Conservation (phyloP, 2,329 filamentous ascomycete genomes). For the Zopfia rhizophila region DNA sequence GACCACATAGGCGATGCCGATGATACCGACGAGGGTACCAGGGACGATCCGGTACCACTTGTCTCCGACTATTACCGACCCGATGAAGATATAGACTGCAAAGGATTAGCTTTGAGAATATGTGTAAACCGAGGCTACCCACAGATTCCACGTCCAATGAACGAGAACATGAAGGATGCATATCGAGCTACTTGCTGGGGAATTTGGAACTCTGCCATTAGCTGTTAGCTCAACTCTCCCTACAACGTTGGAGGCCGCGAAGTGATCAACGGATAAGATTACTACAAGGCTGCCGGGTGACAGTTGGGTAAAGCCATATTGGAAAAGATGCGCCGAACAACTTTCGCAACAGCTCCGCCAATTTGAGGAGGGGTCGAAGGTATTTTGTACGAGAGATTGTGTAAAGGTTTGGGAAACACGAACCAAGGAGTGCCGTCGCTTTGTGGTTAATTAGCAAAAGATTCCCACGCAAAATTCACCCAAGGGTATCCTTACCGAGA, state of each 20-base stretch:
- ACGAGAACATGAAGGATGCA: slow-evolving; percentile 97
- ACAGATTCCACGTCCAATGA: slow-evolving; percentile 95
- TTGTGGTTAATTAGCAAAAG: slow-evolving; percentile 26
- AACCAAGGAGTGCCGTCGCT: slow-evolving; percentile 70
- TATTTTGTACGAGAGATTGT: too few species aligned
- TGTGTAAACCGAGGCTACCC: slow-evolving; percentile 58
- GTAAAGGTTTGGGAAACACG: slow-evolving; percentile 19
- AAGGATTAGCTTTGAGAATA: slow-evolving; percentile 19
- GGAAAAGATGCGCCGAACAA: too few species aligned
- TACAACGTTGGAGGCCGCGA: not conserved
- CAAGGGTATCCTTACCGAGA: slow-evolving; percentile 67
- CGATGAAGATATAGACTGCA: slow-evolving; percentile 96
- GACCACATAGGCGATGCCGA: slow-evolving; percentile 78
- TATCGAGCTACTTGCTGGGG: slow-evolving; percentile 92
- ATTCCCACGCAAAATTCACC: not conserved
- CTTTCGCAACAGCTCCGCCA: too few species aligned
- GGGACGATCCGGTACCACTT: slow-evolving; percentile 76
- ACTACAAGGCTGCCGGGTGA: not conserved
- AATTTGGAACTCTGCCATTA: slow-evolving; percentile 83
- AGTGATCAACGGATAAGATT: slow-evolving; percentile 5
- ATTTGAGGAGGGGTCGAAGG: too few species aligned
- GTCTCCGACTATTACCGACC: slow-evolving; percentile 80
- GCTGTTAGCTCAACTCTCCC: not conserved
- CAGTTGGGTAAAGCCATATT: too few species aligned
- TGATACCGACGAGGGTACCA: slow-evolving; percentile 78